A percentile compares a stretch with the other conserved stretches of the same genome.
Evolutionary conservation across 2,329 filamentous ascomycete species (phyloP).

Genomic region (Didymella segeticola): DNA sequence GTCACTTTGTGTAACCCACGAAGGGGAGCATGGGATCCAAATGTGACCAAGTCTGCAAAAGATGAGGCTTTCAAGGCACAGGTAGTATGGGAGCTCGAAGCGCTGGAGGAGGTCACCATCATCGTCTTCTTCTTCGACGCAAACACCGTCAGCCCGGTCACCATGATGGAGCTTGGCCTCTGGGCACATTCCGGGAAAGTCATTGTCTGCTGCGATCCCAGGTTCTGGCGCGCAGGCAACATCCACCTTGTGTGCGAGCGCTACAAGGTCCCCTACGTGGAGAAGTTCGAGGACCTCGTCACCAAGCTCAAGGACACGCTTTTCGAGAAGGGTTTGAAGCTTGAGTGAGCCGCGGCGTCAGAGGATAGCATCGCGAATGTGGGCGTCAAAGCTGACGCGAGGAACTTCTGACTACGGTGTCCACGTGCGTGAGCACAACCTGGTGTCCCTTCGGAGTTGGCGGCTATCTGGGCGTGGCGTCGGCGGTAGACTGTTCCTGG

Average conservation of each 20-base stretch:
- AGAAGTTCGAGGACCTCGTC: conserved; percentile 53
- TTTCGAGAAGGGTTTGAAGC: conserved; percentile 32
- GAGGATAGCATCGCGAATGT: not conserved
- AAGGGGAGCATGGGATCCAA: conserved; percentile 63
- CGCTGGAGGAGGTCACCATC: conserved; percentile 60
- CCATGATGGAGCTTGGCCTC: conserved; percentile 67
- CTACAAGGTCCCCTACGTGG: conserved; percentile 55
- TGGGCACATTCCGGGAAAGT: conserved; percentile 54
- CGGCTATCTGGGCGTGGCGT: not conserved
- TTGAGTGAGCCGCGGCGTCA: conserved; percentile 26
- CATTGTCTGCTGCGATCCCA: conserved; percentile 61
- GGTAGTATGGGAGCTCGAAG: conserved; percentile 67
- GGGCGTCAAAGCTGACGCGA: not conserved
- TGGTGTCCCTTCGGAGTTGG: not conserved
- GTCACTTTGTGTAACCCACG: conserved; percentile 66
- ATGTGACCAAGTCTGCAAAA: conserved; percentile 55
- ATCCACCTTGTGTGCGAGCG: conserved; percentile 63
- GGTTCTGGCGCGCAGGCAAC: conserved; percentile 67
- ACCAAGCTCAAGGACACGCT: conserved; percentile 46
- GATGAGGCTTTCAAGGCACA: conserved; percentile 59
- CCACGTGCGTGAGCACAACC: not conserved
- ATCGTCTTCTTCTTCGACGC: conserved; percentile 65
- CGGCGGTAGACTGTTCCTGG: not conserved
- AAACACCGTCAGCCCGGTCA: conserved; percentile 62
- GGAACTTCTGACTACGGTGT: not conserved